phyloP scores from a whole-genome alignment of 345 rosid species.

The Sisymbrium altissimum region DNA sequence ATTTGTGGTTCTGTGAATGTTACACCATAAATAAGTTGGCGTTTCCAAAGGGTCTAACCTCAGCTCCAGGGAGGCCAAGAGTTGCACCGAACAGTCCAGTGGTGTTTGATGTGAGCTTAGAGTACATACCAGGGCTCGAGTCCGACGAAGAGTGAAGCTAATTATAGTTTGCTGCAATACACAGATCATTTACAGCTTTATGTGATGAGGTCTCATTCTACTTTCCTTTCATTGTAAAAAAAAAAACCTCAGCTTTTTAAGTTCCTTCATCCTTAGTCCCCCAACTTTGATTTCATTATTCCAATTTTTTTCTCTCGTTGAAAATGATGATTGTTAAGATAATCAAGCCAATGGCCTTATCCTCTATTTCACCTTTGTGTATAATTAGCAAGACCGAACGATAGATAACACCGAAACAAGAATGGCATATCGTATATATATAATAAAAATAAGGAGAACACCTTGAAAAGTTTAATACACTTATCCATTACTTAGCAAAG shows the following conservation, averaged over 20 bases:
- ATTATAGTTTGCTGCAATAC: background rate
- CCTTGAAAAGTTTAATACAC: too few relatives aligned
- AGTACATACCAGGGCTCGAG: constrained; percentile 91
- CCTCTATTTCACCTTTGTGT: too few relatives aligned
- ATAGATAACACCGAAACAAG: too few relatives aligned
- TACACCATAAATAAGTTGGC: constrained; percentile 53
- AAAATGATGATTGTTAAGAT: background rate
- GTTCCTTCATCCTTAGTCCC: background rate
- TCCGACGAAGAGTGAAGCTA: constrained; percentile 44
- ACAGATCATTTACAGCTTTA: background rate
- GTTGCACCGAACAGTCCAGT: constrained; percentile 90
- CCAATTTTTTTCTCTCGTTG: background rate
- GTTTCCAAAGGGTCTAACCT: constrained; percentile 79
- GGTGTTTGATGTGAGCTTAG: constrained; percentile 87
- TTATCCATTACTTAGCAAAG: too few relatives aligned
- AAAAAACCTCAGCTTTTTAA: background rate
- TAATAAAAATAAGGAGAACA: too few relatives aligned
- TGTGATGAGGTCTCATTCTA: background rate
- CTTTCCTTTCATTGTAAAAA: background rate
- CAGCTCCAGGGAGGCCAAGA: constrained; percentile 98
- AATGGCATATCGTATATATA: too few relatives aligned
- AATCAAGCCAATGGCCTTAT: too few relatives aligned
- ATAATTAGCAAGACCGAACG: too few relatives aligned
- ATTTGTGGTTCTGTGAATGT: background rate
- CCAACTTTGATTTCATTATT: background rate